phyloP scores from a whole-genome alignment of 129 eudicot genomes.

The Tagetes erecta region DNA sequence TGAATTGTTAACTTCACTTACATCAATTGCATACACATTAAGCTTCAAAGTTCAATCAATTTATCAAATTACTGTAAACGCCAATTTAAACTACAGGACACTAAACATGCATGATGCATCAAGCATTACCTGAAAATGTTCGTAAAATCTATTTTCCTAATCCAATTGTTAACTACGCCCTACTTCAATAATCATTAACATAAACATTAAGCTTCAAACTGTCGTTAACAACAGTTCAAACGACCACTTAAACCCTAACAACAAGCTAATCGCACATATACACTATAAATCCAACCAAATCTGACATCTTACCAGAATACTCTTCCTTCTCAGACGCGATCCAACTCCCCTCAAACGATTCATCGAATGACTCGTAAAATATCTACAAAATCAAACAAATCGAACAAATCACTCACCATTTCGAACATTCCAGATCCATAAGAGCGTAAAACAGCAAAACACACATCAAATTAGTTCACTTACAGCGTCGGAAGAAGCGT shows the following conservation, averaged over 20 bases:
- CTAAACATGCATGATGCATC: no score
- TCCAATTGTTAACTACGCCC: neutral
- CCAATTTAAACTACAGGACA: conserved; percentile 2
- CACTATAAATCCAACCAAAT: conserved; percentile 6
- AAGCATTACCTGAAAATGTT: neutral
- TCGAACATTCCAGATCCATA: conserved; percentile 35
- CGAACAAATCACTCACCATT: conserved; percentile 7
- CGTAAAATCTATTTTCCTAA: neutral
- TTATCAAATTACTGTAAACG: neutral
- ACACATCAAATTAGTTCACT: conserved; percentile 23
- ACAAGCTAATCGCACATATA: neutral
- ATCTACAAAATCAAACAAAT: conserved; percentile 29
- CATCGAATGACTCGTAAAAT: conserved; percentile 82
- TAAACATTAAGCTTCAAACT: conserved; percentile 5
- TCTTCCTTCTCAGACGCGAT: conserved; percentile 85
- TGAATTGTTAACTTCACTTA: neutral
- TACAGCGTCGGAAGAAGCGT: conserved; percentile 73
- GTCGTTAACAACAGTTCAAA: conserved; percentile 10
- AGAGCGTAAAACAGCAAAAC: neutral
- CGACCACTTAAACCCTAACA: neutral
- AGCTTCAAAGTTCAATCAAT: conserved; percentile 18
- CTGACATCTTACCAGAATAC: conserved; percentile 59
- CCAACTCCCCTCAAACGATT: conserved; percentile 82
- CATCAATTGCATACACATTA: neutral
- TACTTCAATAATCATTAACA: neutral